A percentile compares a stretch with the other conserved stretches of the same genome.
Conservation (phyloP, 2,329 filamentous ascomycete species). For the Zymoseptoria brevis region DNA sequence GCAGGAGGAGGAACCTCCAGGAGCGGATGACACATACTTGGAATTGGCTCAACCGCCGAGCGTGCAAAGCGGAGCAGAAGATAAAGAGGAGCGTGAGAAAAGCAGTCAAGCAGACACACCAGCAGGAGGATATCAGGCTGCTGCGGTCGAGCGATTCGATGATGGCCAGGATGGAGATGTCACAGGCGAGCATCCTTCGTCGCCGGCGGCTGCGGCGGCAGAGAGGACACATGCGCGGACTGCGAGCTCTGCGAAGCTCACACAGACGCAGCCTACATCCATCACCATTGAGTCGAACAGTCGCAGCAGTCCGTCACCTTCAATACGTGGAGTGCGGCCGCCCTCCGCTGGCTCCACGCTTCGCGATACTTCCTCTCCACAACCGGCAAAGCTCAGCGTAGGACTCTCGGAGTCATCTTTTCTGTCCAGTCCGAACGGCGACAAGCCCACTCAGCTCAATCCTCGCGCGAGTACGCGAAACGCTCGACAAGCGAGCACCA, state of each 20-base stretch:
- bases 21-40: conserved; percentile 41
- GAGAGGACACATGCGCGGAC: conserved; percentile 20
- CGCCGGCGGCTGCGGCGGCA: conserved; percentile 37
- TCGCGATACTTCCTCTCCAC: conserved; percentile 11
- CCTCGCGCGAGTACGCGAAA: conserved; percentile 49
- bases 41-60: conserved; percentile 20
- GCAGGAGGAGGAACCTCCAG: conserved; percentile 18
- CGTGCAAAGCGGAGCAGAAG: background rate
- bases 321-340: conserved; percentile 5
- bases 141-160: conserved; percentile 27
- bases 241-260: background rate
- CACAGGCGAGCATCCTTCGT: conserved; percentile 26
- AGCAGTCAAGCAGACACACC: conserved; percentile 28
- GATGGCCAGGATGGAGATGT: conserved; percentile 14
- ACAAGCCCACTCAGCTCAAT: conserved; percentile 17
- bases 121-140: conserved; percentile 37
- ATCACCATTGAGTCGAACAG: background rate
- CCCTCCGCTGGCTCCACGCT: conserved; percentile 17
- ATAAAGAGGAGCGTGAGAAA: conserved; percentile 13
- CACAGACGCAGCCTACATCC: background rate
- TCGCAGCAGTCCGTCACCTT: background rate
- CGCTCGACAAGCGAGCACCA: conserved; percentile 49
- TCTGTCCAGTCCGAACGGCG: conserved; percentile 4
- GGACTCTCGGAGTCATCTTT: conserved; percentile 5
- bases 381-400: conserved; percentile 8